Conservation (phyloP, 495 filamentous ascomycete species). For the Podospora pseudocomata region DNA sequence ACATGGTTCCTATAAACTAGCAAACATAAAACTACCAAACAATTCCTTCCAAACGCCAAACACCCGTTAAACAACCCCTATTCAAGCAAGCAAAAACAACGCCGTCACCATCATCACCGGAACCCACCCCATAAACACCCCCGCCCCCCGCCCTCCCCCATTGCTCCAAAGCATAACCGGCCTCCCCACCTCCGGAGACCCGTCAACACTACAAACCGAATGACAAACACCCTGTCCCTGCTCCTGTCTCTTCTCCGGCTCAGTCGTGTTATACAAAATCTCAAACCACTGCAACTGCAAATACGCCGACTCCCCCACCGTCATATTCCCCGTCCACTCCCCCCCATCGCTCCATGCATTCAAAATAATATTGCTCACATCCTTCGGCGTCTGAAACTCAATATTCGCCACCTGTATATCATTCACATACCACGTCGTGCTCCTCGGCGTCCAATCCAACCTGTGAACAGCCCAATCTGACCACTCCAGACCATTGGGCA, state of each 20-base stretch:
- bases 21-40: background rate
- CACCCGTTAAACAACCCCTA: background rate
- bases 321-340: constrained; percentile 71
- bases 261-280: constrained; percentile 60
- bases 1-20: background rate
- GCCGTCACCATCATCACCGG: constrained; percentile 2
- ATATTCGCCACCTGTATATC: constrained; percentile 53
- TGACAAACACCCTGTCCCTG: constrained; percentile 27
- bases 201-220: constrained; percentile 50
- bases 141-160: constrained; percentile 22
- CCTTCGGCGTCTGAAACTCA: constrained; percentile 58
- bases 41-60: background rate
- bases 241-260: constrained; percentile 4
- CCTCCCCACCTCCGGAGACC: constrained; percentile 38
- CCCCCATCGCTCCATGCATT: constrained; percentile 79
- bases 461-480: constrained; percentile 67
- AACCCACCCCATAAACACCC: constrained; percentile 11
- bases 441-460: constrained; percentile 63
- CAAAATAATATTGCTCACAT: constrained; percentile 58
- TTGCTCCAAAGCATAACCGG: constrained; percentile 45
- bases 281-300: constrained; percentile 75
- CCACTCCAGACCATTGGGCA: constrained; percentile 51
- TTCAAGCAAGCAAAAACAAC: constrained; percentile 11
- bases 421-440: constrained; percentile 68
- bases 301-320: constrained; percentile 52